phyloP scores from a whole-genome alignment of 441 rosid genomes.

The Cnidoscolus chayamansa region DNA sequence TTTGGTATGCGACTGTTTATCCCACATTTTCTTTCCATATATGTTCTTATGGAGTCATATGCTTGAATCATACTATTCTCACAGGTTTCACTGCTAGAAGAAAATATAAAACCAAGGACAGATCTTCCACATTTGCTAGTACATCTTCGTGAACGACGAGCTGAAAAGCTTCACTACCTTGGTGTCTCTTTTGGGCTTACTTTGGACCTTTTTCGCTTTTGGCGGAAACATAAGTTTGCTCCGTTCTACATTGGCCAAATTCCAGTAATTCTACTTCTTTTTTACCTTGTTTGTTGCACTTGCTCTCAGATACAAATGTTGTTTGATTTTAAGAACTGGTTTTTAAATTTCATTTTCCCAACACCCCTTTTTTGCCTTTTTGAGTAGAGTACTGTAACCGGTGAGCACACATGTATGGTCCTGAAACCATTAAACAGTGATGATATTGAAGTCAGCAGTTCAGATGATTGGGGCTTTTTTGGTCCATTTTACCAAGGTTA shows the following conservation, averaged over 20 bases:
- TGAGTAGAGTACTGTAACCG: constrained; percentile 79
- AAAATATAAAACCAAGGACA: constrained; percentile 72
- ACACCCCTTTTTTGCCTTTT: constrained; percentile 6
- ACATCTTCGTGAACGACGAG: constrained; percentile 71
- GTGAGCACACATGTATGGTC: constrained; percentile 93
- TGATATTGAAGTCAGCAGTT: constrained; percentile 55
- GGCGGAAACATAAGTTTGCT: constrained; percentile 87
- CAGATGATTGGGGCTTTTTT: constrained; percentile 82
- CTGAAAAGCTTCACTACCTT: constrained; percentile 90
- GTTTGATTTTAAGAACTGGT: constrained; percentile 12
- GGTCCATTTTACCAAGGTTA: constrained; percentile 88
- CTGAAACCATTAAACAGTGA: constrained; percentile 73
- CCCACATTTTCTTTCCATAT: not conserved
- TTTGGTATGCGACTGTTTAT: not conserved
- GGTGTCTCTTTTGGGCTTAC: constrained; percentile 99
- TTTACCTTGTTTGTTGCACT: constrained; percentile 2
- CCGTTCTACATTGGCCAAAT: constrained; percentile 86
- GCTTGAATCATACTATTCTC: constrained; percentile 19
- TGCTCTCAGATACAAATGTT: not conserved
- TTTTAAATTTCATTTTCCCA: constrained; percentile 19
- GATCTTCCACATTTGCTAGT: constrained; percentile 87
- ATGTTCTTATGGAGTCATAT: not conserved
- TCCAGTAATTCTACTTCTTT: constrained; percentile 51
- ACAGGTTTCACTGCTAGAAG: constrained; percentile 87
- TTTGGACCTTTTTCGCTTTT: constrained; percentile 88